These are phyloP conservation scores for Sarocladium oryzae DNA, from an alignment of 2,329 filamentous ascomycete species.

Conservation along the genomic window DNA sequence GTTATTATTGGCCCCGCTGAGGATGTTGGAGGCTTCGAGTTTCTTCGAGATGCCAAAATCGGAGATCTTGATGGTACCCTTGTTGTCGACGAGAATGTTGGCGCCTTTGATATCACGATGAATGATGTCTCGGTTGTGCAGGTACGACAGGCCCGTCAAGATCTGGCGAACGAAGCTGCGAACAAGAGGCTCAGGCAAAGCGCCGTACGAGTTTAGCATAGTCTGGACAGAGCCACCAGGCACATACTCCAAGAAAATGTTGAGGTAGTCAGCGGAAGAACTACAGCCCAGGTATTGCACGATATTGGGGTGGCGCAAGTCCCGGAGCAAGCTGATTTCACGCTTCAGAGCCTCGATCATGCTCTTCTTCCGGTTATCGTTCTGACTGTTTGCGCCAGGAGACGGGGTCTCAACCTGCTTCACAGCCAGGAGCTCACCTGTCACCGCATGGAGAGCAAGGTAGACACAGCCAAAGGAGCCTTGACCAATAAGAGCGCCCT, in stretches of 20 bases:
- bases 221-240: slow-evolving; percentile 95
- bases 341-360: slow-evolving; percentile 98
- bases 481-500: slow-evolving; percentile 92
- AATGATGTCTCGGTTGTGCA: slow-evolving; percentile 93
- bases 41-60: slow-evolving; percentile 99
- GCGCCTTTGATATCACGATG: slow-evolving; percentile 98
- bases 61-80: slow-evolving; percentile 97
- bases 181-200: slow-evolving; percentile 85
- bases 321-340: slow-evolving; percentile 88
- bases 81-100: slow-evolving; percentile 98
- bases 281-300: slow-evolving; percentile 97
- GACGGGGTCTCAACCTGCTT: slow-evolving; percentile 94
- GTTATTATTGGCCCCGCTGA: slow-evolving; percentile 61
- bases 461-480: slow-evolving; percentile 96
- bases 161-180: slow-evolving; percentile 97
- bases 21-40: slow-evolving; percentile 82
- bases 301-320: slow-evolving; percentile 93
- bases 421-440: slow-evolving; percentile 93
- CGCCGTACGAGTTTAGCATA: slow-evolving; percentile 98
- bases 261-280: slow-evolving; percentile 83
- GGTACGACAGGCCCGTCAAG: slow-evolving; percentile 81
- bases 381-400: slow-evolving; percentile 69
- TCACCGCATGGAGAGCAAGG: slow-evolving; percentile 89
- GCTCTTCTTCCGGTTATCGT: slow-evolving; percentile 86
- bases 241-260: slow-evolving; percentile 99